Percentiles rank a stretch among this genome's conserved stretches.
These are phyloP conservation scores for Trifolium dubium DNA, from an alignment of 306 rosid species.

Conservation along the genomic window DNA sequence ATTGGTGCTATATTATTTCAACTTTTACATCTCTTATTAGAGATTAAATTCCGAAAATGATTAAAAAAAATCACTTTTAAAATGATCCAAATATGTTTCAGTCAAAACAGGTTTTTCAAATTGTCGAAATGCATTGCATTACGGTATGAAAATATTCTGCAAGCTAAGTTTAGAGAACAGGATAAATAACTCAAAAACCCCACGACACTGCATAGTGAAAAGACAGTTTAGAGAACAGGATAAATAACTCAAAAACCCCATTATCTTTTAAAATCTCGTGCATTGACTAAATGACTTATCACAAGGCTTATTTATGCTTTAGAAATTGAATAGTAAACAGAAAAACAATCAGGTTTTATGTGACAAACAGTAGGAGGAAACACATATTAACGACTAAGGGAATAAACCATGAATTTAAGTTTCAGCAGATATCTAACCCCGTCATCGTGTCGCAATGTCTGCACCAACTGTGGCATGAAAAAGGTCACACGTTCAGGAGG, in stretches of 20 bases:
- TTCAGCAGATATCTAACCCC: constrained; percentile 66
- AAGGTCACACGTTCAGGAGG: constrained; percentile 94
- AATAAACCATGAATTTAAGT: constrained; percentile 33
- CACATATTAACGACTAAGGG: neutral
- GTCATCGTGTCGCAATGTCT: constrained; percentile 91
- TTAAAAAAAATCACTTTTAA: constrained; percentile 2
- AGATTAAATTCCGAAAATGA: constrained; percentile 24
- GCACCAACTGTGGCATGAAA: constrained; percentile 98
- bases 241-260: neutral
- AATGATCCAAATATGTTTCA: constrained; percentile 22
- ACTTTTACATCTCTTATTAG: constrained; percentile 22
- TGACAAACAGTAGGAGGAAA: constrained; percentile 30
- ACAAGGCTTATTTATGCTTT: constrained; percentile 28
- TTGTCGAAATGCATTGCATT: constrained; percentile 11
- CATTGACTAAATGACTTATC: constrained; percentile 18
- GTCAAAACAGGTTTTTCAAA: constrained; percentile 26
- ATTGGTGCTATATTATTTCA: constrained; percentile 22
- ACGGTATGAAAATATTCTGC: neutral
- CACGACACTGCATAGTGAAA: neutral
- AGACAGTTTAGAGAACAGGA: neutral
- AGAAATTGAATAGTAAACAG: constrained; percentile 23
- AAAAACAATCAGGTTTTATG: constrained; percentile 25
- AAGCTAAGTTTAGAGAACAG: neutral
- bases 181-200: neutral
- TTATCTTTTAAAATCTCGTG: constrained; percentile 2